phyloP scores from a whole-genome alignment of 305 asterid species.

The Fraxinus ornus region DNA sequence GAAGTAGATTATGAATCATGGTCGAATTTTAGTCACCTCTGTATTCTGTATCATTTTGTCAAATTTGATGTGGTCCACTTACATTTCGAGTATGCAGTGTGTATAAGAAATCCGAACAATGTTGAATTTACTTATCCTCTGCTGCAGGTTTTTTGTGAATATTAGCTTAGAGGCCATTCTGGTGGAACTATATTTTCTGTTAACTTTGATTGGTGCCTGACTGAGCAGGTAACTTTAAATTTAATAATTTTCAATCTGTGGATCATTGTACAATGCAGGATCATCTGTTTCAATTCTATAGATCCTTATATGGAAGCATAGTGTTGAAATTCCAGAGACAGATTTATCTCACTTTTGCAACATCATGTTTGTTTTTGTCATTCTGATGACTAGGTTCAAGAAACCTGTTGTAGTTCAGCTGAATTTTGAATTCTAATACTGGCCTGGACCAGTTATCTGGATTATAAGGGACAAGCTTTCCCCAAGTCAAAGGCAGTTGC shows the following conservation, averaged over 20 bases:
- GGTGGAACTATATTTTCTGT: constrained; percentile 9
- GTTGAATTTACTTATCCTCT: constrained; percentile 5
- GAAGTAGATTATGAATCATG: background rate
- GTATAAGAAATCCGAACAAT: constrained; percentile 14
- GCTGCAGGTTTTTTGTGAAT: constrained; percentile 39
- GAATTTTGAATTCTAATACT: constrained; percentile 28
- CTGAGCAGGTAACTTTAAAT: constrained; percentile 24
- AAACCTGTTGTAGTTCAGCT: constrained; percentile 11
- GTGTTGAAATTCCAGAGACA: background rate
- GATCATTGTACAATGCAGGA: background rate
- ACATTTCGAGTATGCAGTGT: constrained; percentile 4
- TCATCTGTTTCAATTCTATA: background rate
- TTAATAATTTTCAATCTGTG: background rate
- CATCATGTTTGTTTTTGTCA: constrained; percentile 2
- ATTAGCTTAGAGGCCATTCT: constrained; percentile 15
- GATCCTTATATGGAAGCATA: background rate
- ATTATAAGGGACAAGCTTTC: constrained; percentile 35
- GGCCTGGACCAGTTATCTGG: constrained; percentile 32
- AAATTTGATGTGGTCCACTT: background rate
- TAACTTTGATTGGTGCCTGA: constrained; percentile 15
- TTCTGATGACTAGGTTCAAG: constrained; percentile 32
- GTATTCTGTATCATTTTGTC: constrained; percentile 6
- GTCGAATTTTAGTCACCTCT: constrained; percentile 3
- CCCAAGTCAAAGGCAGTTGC: constrained; percentile 47
- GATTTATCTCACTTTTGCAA: background rate